These are phyloP conservation scores for Musa balbisiana DNA, from an alignment of 202 grass and related monocot species.

Conservation along the genomic window DNA sequence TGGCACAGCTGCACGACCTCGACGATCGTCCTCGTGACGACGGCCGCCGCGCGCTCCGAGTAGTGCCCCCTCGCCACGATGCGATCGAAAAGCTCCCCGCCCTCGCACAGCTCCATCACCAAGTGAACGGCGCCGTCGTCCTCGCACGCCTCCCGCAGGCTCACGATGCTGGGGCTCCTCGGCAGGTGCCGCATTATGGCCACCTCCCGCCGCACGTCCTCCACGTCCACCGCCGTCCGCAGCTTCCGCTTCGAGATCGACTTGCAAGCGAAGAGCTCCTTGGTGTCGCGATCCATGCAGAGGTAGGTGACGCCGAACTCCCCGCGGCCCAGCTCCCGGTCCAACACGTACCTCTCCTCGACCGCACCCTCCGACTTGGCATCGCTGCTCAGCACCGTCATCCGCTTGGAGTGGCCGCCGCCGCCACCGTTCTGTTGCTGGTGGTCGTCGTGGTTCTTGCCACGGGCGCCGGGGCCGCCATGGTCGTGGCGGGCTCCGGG, in stretches of 20 bases:
- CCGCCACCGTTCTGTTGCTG: conserved; percentile 8
- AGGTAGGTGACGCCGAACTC: conserved; percentile 99
- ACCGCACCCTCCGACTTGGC: conserved; percentile 45
- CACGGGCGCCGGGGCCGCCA: conserved; percentile 21
- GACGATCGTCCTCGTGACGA: conserved; percentile 71
- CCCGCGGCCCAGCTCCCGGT: conserved; percentile 89
- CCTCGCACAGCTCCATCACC: conserved; percentile 99
- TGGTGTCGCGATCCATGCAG: conserved; percentile 77
- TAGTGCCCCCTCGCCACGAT: conserved; percentile 94
- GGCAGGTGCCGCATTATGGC: conserved; percentile 98
- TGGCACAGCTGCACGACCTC: conserved; percentile 99
- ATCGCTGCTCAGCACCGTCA: conserved; percentile 63
- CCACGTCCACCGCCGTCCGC: conserved; percentile 79
- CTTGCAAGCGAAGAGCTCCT: conserved; percentile 89
- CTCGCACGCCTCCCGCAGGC: conserved; percentile 84
- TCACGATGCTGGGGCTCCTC: conserved; percentile 63
- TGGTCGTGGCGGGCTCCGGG: conserved; percentile 25
- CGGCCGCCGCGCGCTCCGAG: conserved; percentile 86
- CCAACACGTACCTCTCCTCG: conserved; percentile 80
- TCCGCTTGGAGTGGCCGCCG: conserved; percentile 48
- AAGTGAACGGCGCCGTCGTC: conserved; percentile 92
- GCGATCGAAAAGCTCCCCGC: conserved; percentile 96
- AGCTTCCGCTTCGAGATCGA: conserved; percentile 99
- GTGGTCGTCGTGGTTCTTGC: conserved; percentile 44
- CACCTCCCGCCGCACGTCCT: conserved; percentile 97